A percentile compares a stretch with the other conserved stretches of the same genome.
These are phyloP conservation scores for Botryotinia convoluta DNA, from an alignment of 2,329 filamentous ascomycete genomes.

Conservation along the genomic window DNA sequence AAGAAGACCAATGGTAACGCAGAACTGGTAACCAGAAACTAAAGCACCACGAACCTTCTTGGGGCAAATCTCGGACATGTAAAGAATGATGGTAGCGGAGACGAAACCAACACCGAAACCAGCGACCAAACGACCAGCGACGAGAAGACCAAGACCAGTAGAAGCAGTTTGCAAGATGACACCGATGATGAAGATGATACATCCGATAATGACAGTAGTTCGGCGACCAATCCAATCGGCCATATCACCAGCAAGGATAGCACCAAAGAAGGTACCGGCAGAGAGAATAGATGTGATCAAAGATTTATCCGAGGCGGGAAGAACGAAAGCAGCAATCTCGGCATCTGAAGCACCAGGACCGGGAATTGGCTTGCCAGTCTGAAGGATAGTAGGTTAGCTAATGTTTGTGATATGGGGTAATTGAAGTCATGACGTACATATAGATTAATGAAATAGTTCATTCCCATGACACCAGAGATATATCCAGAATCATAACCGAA, in stretches of 20 bases:
- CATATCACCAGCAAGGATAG: constrained; percentile 73
- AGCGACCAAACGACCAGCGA: constrained; percentile 69
- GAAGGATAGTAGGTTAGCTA: neutral
- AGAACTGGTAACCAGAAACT: constrained; percentile 82
- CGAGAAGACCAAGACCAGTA: constrained; percentile 43
- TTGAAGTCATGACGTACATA: constrained; percentile 26
- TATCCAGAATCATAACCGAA: constrained; percentile 74
- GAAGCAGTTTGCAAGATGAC: constrained; percentile 63
- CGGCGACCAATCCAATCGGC: constrained; percentile 73
- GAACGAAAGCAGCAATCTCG: constrained; percentile 29
- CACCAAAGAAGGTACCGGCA: constrained; percentile 75
- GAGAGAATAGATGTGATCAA: constrained; percentile 70
- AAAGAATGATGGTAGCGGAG: constrained; percentile 76
- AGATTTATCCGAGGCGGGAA: constrained; percentile 51
- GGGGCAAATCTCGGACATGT: constrained; percentile 64
- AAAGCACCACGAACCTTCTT: constrained; percentile 75
- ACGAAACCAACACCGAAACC: constrained; percentile 79
- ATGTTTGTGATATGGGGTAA: constrained; percentile 11
- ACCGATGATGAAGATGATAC: constrained; percentile 67
- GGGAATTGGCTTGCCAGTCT: constrained; percentile 29
- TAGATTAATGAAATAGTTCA: constrained; percentile 44
- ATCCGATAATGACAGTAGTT: constrained; percentile 59
- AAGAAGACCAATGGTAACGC: constrained; percentile 75
- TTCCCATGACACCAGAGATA: constrained; percentile 57
- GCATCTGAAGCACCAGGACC: constrained; percentile 21